Evolutionary conservation across 129 eudicot species (phyloP).

Genomic region (Flaveria brownii): DNA sequence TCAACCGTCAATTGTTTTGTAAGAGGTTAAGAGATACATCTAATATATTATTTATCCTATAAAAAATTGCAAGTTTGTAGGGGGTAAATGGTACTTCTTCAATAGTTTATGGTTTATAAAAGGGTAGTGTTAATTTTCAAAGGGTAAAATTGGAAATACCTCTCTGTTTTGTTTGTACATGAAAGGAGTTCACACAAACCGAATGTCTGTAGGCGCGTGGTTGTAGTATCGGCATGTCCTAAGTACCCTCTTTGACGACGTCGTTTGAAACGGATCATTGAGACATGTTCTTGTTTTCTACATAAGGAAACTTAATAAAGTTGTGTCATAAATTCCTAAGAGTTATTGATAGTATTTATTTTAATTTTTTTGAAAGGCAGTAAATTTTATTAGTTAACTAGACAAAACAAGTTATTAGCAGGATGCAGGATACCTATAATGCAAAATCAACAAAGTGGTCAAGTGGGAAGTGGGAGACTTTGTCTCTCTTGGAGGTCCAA

Average conservation of each 20-base stretch:
- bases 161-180: not conserved
- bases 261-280: not conserved
- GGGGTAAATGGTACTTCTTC: not conserved
- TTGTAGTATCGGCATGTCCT: conserved; percentile 3
- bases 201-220: conserved; percentile 11
- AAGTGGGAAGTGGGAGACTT: too few relatives aligned
- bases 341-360: not conserved
- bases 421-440: too few relatives aligned
- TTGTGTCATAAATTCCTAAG: not conserved
- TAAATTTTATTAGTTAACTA: too few relatives aligned
- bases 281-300: conserved; percentile 3
- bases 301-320: not conserved
- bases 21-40: not conserved
- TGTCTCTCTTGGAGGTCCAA: too few relatives aligned
- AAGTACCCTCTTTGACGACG: conserved; percentile 2
- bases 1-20: not conserved
- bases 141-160: not conserved
- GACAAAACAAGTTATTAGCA: too few relatives aligned
- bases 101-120: not conserved
- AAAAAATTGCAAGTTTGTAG: not conserved
- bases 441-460: too few relatives aligned
- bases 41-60: not conserved
- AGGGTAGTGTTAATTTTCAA: not conserved
- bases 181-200: conserved; percentile 1
- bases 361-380: too few relatives aligned